Base-by-base conservation (phyloP, 805 yeast species). In the Starmera pachycereana region DNA sequence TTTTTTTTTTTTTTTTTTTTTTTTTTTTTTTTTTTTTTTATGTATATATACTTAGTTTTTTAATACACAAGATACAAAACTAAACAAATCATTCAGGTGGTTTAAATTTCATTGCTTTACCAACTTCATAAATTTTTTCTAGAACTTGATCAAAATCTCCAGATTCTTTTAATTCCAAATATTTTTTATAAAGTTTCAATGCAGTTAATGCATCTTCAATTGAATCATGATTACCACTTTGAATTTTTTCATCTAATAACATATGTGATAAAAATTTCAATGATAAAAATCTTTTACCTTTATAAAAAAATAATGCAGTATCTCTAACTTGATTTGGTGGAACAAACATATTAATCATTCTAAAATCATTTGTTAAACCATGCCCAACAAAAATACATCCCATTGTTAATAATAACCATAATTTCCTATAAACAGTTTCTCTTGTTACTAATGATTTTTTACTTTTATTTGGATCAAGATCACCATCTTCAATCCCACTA, bases 301-400 rank as follows among this genome's bases (percentile, higher is more conserved):
- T 68, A 58, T 80, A 84, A 61, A 76, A 92, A 33, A 85, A 71
- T 36, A 78, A 80, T 2, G 86, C 79, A 0, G 99, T 92, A 58
- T 92, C 99, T 41, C 95, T 69, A 27, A 92, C 89, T 59, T 94
- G 98, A 2, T 60, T 59, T 22, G 69, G 67, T 0, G 97, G 97
- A 3, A 94, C 94, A 54, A 83, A 84, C 36, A 92, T 76, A 53
- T 92, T 92, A 49, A 94, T 92, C 29, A 92, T 84, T 51, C 97
- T 70, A 68, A 92, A 92, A 63, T 92, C 99, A 49, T 87, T 88
- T 33, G 73, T 70, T 43, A 92, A 67, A 2, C 97, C 96, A 63
- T 92, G 99, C 0, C 99, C 99, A 29, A 92, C 88, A 65, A 92
- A 90, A 0, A 83, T 74, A 55, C 95, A 87, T 0, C 97, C 97